phyloP scores from a whole-genome alignment of 2,329 filamentous ascomycete species.

The Emericellopsis atlantica region DNA sequence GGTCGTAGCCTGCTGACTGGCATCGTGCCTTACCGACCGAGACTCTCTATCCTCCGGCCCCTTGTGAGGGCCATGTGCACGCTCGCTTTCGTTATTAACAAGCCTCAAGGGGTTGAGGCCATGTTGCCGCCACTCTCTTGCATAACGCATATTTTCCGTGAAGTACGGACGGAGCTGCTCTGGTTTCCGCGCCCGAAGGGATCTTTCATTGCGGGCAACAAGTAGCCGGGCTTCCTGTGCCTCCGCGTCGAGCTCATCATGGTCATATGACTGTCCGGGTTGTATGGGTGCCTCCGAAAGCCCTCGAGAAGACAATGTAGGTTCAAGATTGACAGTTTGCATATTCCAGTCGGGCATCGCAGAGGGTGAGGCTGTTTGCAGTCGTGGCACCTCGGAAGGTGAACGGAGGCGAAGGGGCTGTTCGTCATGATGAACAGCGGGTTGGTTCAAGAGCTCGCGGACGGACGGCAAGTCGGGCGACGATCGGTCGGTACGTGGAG shows the following conservation, averaged over 20 bases:
- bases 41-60: slow-evolving; percentile 38
- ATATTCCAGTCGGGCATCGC: too few species aligned
- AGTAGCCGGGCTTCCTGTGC: slow-evolving; percentile 9
- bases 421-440: too few species aligned
- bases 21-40: slow-evolving; percentile 36
- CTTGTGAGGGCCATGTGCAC: slow-evolving; percentile 24
- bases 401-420: too few species aligned
- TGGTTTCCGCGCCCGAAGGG: slow-evolving; percentile 44
- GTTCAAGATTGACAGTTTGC: too few species aligned
- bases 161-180: slow-evolving; percentile 49
- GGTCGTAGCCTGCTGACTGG: slow-evolving; percentile 8
- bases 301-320: too few species aligned
- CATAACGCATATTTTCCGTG: slow-evolving; percentile 42
- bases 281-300: too few species aligned
- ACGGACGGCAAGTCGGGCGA: too few species aligned
- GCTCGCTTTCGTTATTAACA: slow-evolving; percentile 14
- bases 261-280: too few species aligned
- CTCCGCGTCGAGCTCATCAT: slow-evolving; percentile 4
- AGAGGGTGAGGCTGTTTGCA: too few species aligned
- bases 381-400: too few species aligned
- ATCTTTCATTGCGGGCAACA: slow-evolving; percentile 27
- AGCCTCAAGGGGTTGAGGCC: slow-evolving; percentile 40
- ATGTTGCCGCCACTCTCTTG: slow-evolving; percentile 36
- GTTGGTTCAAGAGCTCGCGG: too few species aligned
- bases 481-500: too few species aligned